Conservation (phyloP, 805 yeast species). For the Clavispora asparagi region DNA sequence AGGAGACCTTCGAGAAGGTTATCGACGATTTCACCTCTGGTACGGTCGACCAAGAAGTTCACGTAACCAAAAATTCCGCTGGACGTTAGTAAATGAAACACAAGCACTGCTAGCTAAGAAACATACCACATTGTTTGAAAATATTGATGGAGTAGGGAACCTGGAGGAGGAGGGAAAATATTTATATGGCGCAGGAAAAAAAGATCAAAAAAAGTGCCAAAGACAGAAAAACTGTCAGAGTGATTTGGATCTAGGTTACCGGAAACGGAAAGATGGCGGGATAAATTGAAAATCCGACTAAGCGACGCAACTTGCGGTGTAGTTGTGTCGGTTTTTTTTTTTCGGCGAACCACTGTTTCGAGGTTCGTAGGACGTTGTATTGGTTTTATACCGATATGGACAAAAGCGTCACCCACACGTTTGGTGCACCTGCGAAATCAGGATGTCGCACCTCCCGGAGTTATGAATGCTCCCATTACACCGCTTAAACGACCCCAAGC, state of each 20-base stretch:
- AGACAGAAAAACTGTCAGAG: background rate
- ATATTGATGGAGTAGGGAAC: background rate
- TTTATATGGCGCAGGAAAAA: background rate
- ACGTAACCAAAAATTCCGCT: constrained; percentile 98
- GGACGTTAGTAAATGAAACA: constrained; percentile 12
- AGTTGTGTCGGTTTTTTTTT: background rate
- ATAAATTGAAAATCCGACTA: background rate
- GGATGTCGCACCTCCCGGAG: background rate
- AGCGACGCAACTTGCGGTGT: background rate
- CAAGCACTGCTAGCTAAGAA: background rate
- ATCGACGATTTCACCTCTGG: constrained; percentile 88
- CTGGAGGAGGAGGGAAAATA: background rate
- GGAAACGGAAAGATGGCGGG: background rate
- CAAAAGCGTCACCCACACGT: background rate
- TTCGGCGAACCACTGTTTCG: background rate
- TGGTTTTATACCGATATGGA: background rate
- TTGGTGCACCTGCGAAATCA: background rate
- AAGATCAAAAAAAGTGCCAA: background rate
- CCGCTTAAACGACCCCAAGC: too few species aligned
- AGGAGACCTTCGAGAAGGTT: constrained; percentile 80
- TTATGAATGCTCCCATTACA: background rate
- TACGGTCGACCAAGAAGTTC: constrained; percentile 86
- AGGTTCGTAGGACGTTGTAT: background rate
- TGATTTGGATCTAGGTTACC: background rate
- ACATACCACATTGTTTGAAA: constrained; percentile 14